phyloP scores from a whole-genome alignment of 805 yeast species.

The Candida chauliodis region DNA sequence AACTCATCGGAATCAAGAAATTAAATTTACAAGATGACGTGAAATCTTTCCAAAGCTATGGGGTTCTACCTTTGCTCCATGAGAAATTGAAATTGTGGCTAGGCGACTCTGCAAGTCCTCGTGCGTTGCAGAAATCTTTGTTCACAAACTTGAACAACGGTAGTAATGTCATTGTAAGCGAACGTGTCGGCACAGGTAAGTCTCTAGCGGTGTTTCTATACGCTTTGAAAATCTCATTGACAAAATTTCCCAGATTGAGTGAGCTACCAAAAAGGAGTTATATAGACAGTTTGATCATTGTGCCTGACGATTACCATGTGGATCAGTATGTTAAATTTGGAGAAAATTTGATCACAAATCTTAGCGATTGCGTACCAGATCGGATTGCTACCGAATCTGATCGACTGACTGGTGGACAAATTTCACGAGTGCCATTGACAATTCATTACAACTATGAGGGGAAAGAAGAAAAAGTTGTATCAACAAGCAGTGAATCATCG shows the following conservation, averaged over 20 bases:
- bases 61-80: slow-evolving; percentile 23
- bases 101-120: slow-evolving; percentile 14
- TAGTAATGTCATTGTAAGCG: slow-evolving; percentile 14
- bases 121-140: slow-evolving; percentile 17
- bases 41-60: slow-evolving; percentile 15
- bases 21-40: slow-evolving; percentile 9
- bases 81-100: slow-evolving; percentile 15
- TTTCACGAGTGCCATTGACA: slow-evolving; percentile 15
- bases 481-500: slow-evolving; percentile 4
- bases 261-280: slow-evolving; percentile 9
- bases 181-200: slow-evolving; percentile 19
- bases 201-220: slow-evolving; percentile 16
- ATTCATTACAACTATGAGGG: slow-evolving; percentile 13
- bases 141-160: slow-evolving; percentile 16
- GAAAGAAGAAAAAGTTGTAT: slow-evolving; percentile 1
- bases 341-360: slow-evolving; percentile 13
- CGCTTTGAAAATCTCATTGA: slow-evolving; percentile 17
- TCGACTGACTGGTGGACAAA: slow-evolving; percentile 7
- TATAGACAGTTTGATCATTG: slow-evolving; percentile 20
- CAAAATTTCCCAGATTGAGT: slow-evolving; percentile 17
- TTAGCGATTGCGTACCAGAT: slow-evolving; percentile 20
- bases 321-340: slow-evolving; percentile 15
- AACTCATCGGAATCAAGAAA: neutral
- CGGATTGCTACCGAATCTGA: slow-evolving; percentile 3
- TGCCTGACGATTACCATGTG: slow-evolving; percentile 21